These are phyloP conservation scores for Paramecium octaurelia DNA, from an alignment of 73 alveolate species.

Conservation along the genomic window DNA sequence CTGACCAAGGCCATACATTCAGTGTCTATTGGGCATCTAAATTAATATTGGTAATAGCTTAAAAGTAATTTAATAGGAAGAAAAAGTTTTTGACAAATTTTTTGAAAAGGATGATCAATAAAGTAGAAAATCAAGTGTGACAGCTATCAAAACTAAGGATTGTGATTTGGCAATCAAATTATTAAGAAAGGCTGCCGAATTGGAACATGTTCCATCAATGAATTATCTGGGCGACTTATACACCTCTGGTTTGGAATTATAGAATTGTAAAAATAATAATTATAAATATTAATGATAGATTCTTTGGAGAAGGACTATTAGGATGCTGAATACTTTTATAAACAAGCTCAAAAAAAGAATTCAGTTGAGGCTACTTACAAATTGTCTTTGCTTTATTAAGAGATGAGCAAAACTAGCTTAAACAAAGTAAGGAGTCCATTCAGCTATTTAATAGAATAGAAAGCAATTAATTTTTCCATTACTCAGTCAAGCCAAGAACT, in stretches of 20 bases:
- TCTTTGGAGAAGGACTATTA: neutral
- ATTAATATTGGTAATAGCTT: neutral
- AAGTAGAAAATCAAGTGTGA: neutral
- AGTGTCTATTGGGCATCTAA: neutral
- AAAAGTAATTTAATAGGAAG: neutral
- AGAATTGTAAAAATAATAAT: neutral
- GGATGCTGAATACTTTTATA: neutral
- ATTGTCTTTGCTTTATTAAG: neutral
- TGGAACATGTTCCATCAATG: neutral
- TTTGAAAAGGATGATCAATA: neutral
- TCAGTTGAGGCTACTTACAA: constrained; percentile 29
- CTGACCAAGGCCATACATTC: neutral
- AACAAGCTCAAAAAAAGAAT: neutral
- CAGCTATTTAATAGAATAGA: neutral
- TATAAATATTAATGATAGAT: neutral
- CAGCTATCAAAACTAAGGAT: neutral
- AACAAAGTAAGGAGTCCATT: neutral
- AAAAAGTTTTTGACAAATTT: neutral
- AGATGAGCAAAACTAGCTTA: neutral
- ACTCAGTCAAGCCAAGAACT: constrained; percentile 9
- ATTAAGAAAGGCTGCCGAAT: constrained; percentile 17
- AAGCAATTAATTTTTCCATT: neutral
- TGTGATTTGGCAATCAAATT: constrained; percentile 6
- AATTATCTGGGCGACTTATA: neutral
- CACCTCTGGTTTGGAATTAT: neutral